Conservation (phyloP, 805 yeast genomes). For the Candida maris region DNA sequence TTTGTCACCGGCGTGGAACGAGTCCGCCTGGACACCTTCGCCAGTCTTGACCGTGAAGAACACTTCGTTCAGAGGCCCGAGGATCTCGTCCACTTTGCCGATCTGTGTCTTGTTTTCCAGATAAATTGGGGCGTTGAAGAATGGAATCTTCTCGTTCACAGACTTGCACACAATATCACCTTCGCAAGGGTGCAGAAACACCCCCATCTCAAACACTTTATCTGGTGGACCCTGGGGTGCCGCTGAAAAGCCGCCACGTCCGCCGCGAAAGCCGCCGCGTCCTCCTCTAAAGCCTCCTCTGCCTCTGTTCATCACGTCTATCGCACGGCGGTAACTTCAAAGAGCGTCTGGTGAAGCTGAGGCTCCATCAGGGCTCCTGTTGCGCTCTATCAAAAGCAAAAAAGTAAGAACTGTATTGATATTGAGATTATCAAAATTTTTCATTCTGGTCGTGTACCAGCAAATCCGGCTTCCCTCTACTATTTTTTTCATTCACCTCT, state of each 20-base stretch:
- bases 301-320: constrained; percentile 56
- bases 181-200: constrained; percentile 88
- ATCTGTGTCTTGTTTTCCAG: constrained; percentile 93
- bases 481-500: no score
- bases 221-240: constrained; percentile 96
- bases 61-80: constrained; percentile 98
- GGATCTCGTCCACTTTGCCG: constrained; percentile 96
- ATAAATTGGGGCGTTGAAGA: constrained; percentile 97
- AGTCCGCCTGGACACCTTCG: constrained; percentile 92
- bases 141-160: constrained; percentile 90
- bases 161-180: constrained; percentile 97
- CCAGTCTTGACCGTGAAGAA: constrained; percentile 93
- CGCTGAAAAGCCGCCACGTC: constrained; percentile 43
- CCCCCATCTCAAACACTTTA: constrained; percentile 89
- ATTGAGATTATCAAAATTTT: no score
- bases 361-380: no score
- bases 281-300: constrained; percentile 59
- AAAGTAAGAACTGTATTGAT: no score
- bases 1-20: constrained; percentile 94
- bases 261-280: constrained; percentile 71
- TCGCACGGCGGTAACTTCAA: no score
- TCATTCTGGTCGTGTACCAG: no score
- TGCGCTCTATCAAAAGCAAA: no score
- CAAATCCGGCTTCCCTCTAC: no score
- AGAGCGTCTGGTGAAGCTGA: no score